Conservation (phyloP, 2,329 filamentous ascomycete species). For the Beauveria scarabaeidicola region DNA sequence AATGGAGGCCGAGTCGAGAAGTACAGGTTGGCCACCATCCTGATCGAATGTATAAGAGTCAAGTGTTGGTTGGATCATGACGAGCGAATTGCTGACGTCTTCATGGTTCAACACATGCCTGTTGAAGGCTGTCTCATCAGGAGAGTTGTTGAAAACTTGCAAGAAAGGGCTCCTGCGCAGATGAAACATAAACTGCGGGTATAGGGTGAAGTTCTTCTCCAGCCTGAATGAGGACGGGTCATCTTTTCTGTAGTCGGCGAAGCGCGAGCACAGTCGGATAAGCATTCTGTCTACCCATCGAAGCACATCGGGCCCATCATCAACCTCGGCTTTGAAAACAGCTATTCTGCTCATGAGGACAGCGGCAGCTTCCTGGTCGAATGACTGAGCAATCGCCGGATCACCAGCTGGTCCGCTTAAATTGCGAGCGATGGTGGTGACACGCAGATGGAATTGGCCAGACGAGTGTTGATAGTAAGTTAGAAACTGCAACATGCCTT, state of each 20-base stretch:
- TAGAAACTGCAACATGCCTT: slow-evolving; percentile 95
- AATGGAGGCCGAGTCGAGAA: slow-evolving; percentile 93
- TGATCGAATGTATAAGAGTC: slow-evolving; percentile 97
- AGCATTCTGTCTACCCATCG: slow-evolving; percentile 99
- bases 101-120: slow-evolving; percentile 95
- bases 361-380: slow-evolving; percentile 95
- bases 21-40: slow-evolving; percentile 84
- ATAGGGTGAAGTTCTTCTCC: slow-evolving; percentile 98
- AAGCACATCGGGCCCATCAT: slow-evolving; percentile 95
- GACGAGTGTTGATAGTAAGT: slow-evolving; percentile 98
- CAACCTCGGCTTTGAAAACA: slow-evolving; percentile 96
- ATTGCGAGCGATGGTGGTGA: slow-evolving; percentile 87
- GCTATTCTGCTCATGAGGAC: slow-evolving; percentile 99
- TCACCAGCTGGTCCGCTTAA: slow-evolving; percentile 91
- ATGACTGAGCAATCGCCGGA: slow-evolving; percentile 89
- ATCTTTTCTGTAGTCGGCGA: slow-evolving; percentile 96
- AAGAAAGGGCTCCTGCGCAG: slow-evolving; percentile 93
- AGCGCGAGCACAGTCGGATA: slow-evolving; percentile 89
- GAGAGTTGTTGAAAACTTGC: slow-evolving; percentile 99
- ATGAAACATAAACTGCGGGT: slow-evolving; percentile 99
- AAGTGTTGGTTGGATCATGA: slow-evolving; percentile 98
- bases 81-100: slow-evolving; percentile 88
- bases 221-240: slow-evolving; percentile 93
- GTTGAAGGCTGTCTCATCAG: slow-evolving; percentile 98
- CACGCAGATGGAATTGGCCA: slow-evolving; percentile 89